A percentile compares a stretch with the other conserved stretches of the same genome.
Evolutionary conservation across 2,329 filamentous ascomycete genomes (phyloP).

Genomic region (Ceratocystis harringtonii): DNA sequence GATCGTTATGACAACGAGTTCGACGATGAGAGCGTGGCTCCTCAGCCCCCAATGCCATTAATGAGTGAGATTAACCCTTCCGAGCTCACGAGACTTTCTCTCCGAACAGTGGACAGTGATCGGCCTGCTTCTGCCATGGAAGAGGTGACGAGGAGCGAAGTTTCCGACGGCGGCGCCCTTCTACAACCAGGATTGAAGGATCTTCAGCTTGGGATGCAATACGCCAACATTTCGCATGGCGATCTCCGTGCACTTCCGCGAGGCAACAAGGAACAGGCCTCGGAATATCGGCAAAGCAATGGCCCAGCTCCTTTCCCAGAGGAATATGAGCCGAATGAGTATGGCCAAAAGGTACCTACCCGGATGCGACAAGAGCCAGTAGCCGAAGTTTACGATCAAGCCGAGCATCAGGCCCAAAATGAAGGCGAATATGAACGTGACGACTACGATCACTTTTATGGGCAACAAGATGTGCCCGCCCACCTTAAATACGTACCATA

Average conservation of each 20-base stretch:
- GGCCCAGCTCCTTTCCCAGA: slow-evolving; percentile 26
- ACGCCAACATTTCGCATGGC: slow-evolving; percentile 47
- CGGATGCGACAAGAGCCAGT: slow-evolving; percentile 21
- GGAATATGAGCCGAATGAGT: slow-evolving; percentile 35
- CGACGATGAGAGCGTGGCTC: slow-evolving; percentile 40
- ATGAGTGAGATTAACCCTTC: slow-evolving; percentile 76
- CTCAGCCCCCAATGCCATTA: slow-evolving; percentile 65
- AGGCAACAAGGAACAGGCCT: slow-evolving; percentile 21
- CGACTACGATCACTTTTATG: slow-evolving; percentile 33
- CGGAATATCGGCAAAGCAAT: slow-evolving; percentile 19
- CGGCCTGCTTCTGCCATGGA: slow-evolving; percentile 53
- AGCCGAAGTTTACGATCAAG: slow-evolving; percentile 30
- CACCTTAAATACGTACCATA: slow-evolving; percentile 54
- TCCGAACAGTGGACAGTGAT: slow-evolving; percentile 68
- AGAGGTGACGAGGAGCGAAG: slow-evolving; percentile 44
- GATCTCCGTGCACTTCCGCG: slow-evolving; percentile 41
- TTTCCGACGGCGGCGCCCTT: slow-evolving; percentile 41
- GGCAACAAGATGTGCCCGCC: slow-evolving; percentile 47
- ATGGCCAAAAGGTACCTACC: slow-evolving; percentile 29
- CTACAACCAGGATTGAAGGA: slow-evolving; percentile 1
- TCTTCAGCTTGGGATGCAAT: slow-evolving; percentile 43
- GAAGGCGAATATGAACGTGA: slow-evolving; percentile 12
- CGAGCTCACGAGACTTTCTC: slow-evolving; percentile 74
- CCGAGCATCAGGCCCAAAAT: slow-evolving; percentile 22
- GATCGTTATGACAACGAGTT: slow-evolving; percentile 37